Evolutionary conservation across 768 basidiomycete species (phyloP), one percentile per base, ranked within the genome.

Genomic region (Rickenella mellea): DNA sequence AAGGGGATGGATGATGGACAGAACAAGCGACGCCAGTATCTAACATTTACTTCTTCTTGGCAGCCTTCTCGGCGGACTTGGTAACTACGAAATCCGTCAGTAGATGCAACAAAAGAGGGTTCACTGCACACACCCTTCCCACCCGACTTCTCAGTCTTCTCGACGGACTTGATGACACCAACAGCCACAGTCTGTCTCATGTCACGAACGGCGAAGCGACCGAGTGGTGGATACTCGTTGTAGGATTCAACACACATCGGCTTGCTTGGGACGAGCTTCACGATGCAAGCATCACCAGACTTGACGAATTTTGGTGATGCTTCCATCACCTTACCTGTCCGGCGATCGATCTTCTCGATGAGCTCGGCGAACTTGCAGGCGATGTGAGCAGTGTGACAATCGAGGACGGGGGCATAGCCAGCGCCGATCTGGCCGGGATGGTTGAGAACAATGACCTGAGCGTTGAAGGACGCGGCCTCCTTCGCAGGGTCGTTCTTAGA

Each of bases 401-500:
- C 96, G 56, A 99, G 83, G 51, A 99, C 96, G 42, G 94, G 94
- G 33, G 94, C 90, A 68, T 98, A 98, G 56, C 96, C 96, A 59
- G 92, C 89, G 71, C 90, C 90, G 62, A 99, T 98, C 68, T 99
- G 96, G 75, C 96, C 96, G 40, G 96, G 96, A 80, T 99, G 96
- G 79, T 98, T 98, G 66, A 99, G 84, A 62, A 99, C 88, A 64
- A 99, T 98, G 74, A 98, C 94, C 77, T 98, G 96, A 53, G 96
- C 94, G 69, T 83, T 97, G 89, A 98, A 94, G 48, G 92, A 94
- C 50, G 91, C 89, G 51, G 93, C 92, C 73, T 96, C 93, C 81
- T 93, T 96, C 54, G 93, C 91, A 56, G 96, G 96, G 76, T 98
- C 94, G 70, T 97, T 97, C 89, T 99, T 99, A 57, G 93, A 91